Conservation (phyloP, 2,329 filamentous ascomycete species). For the Trichoderma breve region DNA sequence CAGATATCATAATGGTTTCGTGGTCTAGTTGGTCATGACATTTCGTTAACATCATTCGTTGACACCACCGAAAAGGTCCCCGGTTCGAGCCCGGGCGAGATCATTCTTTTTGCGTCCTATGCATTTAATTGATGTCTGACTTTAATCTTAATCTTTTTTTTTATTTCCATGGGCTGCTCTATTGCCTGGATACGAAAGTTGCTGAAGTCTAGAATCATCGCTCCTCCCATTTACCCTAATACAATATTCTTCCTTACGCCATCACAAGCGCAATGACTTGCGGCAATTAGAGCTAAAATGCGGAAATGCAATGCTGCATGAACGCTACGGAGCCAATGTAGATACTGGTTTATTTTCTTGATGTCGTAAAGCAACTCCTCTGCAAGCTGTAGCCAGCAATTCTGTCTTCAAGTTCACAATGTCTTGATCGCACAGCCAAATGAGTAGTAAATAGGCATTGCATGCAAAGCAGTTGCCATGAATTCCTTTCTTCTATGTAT, state of each 20-base stretch:
- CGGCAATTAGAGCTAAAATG: background rate
- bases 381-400: background rate
- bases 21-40: slow-evolving; percentile 23
- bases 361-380: background rate
- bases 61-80: slow-evolving; percentile 22
- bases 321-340: background rate
- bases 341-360: background rate
- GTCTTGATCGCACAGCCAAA: background rate
- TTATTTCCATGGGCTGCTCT: background rate
- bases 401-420: background rate
- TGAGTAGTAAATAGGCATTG: background rate
- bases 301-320: background rate
- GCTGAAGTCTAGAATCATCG: background rate
- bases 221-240: background rate
- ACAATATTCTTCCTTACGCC: background rate
- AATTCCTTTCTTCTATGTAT: background rate
- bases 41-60: slow-evolving; percentile 22
- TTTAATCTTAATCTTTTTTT: too few species aligned
- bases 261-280: background rate
- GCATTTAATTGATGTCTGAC: background rate
- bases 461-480: background rate
- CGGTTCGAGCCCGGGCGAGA: slow-evolving; percentile 22
- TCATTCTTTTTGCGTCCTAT: background rate
- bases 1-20: slow-evolving; percentile 18
- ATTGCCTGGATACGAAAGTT: background rate